Evolutionary conservation across 75 land plant species (phyloP), one percentile per base, ranked within the genome.

Genomic region (Cunninghamia lanceolata): DNA sequence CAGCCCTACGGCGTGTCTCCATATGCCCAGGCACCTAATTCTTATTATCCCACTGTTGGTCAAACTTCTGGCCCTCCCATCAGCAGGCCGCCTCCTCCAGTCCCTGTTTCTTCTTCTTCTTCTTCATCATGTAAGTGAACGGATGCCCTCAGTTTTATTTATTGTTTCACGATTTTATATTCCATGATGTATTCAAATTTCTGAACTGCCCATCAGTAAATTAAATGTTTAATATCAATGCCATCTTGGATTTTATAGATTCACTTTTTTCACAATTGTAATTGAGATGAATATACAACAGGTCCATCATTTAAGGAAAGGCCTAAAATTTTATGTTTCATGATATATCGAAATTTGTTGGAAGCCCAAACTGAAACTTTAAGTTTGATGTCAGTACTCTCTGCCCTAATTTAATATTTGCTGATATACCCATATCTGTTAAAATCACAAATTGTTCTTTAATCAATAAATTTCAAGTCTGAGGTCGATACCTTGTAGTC

Each of bases 61-160:
- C 89, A 88, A 43, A 63, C 50, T 25, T 54, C 59, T 9, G 88
- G 88, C 19, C 88, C 88, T 50, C 89, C 89, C 19, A 35, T 59
- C 71, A 87, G 56, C 88, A 77, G 88, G 17, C 70, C 89, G 32
- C 88, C 88, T 16, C 89, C 89, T 32, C 88, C 88, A 0, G 84
- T 86, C 19, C 88, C 89, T 47, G n/a, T 56, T 19, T 30, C 59
- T 47, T 28, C 88, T 45, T 40, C 28, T 47, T 46, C 87, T 84
- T 83, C 87, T 2, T 45, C 63, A 43, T 16, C 70, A 84, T 87
- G 86, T 87, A 85, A 59, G 86, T 30, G 10, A 21, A 25, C 63
- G 36, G 1, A 56, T n/a, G 30, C 40, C 16, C 47, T 39, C 28
- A 16, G 40, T 32, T 34, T 82, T 47, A 15, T 52, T 46, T 82